A percentile compares a stretch with the other conserved stretches of the same genome.
Conservation (phyloP, 2,329 filamentous ascomycete genomes). For the Colletotrichum sp. region DNA sequence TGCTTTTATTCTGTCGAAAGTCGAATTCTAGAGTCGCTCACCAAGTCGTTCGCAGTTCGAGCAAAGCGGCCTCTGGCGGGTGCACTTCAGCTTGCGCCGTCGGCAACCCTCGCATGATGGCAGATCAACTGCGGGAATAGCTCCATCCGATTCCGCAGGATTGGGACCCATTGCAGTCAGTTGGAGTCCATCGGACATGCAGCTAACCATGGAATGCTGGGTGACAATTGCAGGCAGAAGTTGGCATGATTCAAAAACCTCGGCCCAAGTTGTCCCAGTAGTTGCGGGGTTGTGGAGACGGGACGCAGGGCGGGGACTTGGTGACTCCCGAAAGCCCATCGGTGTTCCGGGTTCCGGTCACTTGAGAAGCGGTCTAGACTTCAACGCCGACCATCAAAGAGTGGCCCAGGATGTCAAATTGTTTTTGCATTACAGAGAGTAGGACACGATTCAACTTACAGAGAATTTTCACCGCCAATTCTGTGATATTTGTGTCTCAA, state of each 20-base stretch:
- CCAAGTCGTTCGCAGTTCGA: background rate
- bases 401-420: background rate
- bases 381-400: background rate
- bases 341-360: background rate
- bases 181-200: background rate
- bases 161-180: background rate
- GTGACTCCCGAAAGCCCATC: background rate
- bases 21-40: fast-evolving
- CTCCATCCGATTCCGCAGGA: background rate
- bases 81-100: background rate
- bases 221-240: background rate
- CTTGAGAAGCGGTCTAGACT: background rate
- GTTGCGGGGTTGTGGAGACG: background rate
- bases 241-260: background rate
- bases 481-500: background rate
- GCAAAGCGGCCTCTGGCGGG: background rate
- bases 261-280: background rate
- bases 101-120: background rate
- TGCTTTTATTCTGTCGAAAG: fast-evolving
- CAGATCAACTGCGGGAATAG: background rate
- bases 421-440: background rate
- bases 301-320: background rate
- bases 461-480: background rate
- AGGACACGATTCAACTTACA: background rate
- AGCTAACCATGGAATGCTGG: background rate